phyloP scores from a whole-genome alignment of 2,329 filamentous ascomycete genomes.

The Achaetomium macrosporum region DNA sequence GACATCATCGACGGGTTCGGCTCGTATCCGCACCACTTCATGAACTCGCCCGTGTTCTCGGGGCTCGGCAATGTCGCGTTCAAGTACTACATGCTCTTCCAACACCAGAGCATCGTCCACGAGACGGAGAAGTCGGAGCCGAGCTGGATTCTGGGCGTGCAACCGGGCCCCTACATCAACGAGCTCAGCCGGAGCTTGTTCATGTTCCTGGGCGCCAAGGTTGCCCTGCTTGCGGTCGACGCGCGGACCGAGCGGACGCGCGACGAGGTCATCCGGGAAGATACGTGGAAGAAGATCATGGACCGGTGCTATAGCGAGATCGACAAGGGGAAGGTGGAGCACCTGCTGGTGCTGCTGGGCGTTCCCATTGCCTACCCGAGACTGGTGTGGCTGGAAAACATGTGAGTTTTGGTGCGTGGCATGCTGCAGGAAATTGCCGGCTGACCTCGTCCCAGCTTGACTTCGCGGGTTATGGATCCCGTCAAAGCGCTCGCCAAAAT shows the following conservation, averaged over 20 bases:
- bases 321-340: constrained; percentile 75
- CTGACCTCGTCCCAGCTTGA: constrained; percentile 50
- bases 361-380: constrained; percentile 79
- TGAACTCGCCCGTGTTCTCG: constrained; percentile 82
- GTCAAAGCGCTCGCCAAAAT: constrained; percentile 81
- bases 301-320: constrained; percentile 80
- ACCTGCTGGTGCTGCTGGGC: constrained; percentile 80
- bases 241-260: constrained; percentile 85
- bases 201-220: constrained; percentile 70
- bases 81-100: constrained; percentile 99
- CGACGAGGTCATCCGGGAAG: constrained; percentile 71
- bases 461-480: constrained; percentile 78
- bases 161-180: constrained; percentile 83
- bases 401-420: constrained; percentile 43
- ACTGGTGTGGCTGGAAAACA: constrained; percentile 65
- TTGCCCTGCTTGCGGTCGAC: constrained; percentile 82
- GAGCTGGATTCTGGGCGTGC: constrained; percentile 78
- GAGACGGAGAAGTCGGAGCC: constrained; percentile 82
- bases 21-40: constrained; percentile 87
- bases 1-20: constrained; percentile 89
- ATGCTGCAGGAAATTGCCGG: not conserved
- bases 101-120: constrained; percentile 80
- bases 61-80: constrained; percentile 87
- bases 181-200: constrained; percentile 82
- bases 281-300: constrained; percentile 82